phyloP scores from a whole-genome alignment of 805 yeast genomes.

The Cyberlindnera euphorbiiphila region DNA sequence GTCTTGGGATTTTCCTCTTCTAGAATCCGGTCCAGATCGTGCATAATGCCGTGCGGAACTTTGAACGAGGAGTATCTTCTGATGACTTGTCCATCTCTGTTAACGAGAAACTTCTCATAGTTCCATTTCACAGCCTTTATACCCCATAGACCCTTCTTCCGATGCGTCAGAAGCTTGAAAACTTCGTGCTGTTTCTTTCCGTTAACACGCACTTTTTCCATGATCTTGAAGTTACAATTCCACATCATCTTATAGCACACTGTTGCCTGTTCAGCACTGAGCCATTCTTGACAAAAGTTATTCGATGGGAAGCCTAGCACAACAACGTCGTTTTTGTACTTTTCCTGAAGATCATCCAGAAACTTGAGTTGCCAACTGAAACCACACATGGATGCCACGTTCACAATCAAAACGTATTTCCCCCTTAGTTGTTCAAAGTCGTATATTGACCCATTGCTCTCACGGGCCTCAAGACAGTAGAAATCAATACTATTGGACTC shows the following conservation, averaged over 20 bases:
- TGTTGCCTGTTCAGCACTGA: constrained; percentile 66
- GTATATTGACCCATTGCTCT: constrained; percentile 52
- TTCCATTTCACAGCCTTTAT: constrained; percentile 68
- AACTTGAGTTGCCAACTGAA: constrained; percentile 76
- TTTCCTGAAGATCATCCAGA: constrained; percentile 61
- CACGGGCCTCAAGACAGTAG: constrained; percentile 61
- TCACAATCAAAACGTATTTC: constrained; percentile 78
- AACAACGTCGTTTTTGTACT: constrained; percentile 62
- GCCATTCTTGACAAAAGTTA: constrained; percentile 73
- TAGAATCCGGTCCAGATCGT: constrained; percentile 6
- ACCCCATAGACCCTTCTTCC: constrained; percentile 56
- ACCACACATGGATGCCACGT: constrained; percentile 84
- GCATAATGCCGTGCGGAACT: constrained; percentile 4
- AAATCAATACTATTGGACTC: constrained; percentile 40
- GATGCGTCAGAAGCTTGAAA: constrained; percentile 61
- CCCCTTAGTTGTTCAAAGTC: constrained; percentile 63
- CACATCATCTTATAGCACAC: constrained; percentile 69
- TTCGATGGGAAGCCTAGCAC: constrained; percentile 88
- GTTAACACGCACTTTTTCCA: constrained; percentile 75
- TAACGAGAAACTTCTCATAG: constrained; percentile 65
- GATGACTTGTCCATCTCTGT: constrained; percentile 53
- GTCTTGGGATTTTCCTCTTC: not conserved
- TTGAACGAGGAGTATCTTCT: constrained; percentile 40
- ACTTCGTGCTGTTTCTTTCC: constrained; percentile 70
- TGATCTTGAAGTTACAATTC: constrained; percentile 76